Percentiles rank a stretch among this genome's conserved stretches.
These are phyloP conservation scores for Lolium perenne DNA, from an alignment of 176 grass and related monocot genomes.

Conservation along the genomic window DNA sequence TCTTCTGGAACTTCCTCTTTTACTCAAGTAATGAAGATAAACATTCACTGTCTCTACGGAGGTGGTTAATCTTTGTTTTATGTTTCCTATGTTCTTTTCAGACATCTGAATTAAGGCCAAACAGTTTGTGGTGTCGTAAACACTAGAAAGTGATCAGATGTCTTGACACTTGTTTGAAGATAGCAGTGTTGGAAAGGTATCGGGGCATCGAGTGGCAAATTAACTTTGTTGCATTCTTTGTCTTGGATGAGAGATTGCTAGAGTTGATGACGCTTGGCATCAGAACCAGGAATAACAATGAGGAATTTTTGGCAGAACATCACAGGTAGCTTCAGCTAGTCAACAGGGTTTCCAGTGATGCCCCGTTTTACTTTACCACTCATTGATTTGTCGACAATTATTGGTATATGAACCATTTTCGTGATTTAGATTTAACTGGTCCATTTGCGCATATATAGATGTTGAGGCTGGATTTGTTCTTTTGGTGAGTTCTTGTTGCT, in stretches of 20 bases:
- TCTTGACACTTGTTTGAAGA: constrained; percentile 4
- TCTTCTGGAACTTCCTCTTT: too few species aligned
- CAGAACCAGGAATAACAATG: background rate
- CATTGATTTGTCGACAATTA: background rate
- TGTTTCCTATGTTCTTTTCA: background rate
- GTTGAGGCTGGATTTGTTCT: too few species aligned
- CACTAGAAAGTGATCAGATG: background rate
- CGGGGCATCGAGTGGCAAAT: background rate
- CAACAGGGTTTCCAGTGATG: background rate
- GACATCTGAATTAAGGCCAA: background rate
- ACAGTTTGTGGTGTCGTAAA: background rate
- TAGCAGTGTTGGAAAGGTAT: background rate
- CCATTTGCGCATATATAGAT: background rate
- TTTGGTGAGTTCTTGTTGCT: too few species aligned
- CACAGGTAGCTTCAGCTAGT: background rate
- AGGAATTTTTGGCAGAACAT: background rate
- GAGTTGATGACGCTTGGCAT: background rate
- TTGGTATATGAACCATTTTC: background rate
- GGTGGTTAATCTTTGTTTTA: background rate
- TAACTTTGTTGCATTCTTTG: constrained; percentile 13
- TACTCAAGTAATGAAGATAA: too few species aligned
- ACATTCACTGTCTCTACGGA: background rate
- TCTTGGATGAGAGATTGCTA: background rate
- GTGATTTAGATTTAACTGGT: background rate
- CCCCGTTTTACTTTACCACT: background rate